phyloP scores from a whole-genome alignment of 2,329 filamentous ascomycete genomes.

The Arthrobotrys megalospora region DNA sequence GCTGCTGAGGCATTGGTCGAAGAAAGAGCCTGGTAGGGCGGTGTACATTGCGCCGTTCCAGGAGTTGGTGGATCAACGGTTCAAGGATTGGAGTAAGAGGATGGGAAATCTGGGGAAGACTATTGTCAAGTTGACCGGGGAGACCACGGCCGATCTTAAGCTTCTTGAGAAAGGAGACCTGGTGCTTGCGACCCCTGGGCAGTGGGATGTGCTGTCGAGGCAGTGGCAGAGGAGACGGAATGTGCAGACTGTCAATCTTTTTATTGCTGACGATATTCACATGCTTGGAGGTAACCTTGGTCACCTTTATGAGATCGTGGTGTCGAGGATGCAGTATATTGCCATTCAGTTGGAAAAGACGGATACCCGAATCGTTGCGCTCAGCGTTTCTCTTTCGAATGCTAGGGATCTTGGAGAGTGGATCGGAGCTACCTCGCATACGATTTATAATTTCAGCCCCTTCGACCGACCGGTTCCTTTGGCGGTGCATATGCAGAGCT shows the following conservation, averaged over 20 bases:
- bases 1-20: slow-evolving; percentile 87
- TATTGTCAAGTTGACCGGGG: slow-evolving; percentile 92
- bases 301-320: slow-evolving; percentile 93
- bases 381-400: slow-evolving; percentile 93
- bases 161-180: slow-evolving; percentile 88
- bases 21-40: slow-evolving; percentile 79
- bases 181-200: slow-evolving; percentile 89
- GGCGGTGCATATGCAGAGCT: slow-evolving; percentile 95
- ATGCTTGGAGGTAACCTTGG: slow-evolving; percentile 88
- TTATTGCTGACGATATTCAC: slow-evolving; percentile 96
- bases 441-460: slow-evolving; percentile 98
- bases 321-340: slow-evolving; percentile 98
- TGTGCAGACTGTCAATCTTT: slow-evolving; percentile 87
- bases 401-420: slow-evolving; percentile 95
- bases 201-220: slow-evolving; percentile 96
- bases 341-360: slow-evolving; percentile 86
- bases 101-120: slow-evolving; percentile 87
- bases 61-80: slow-evolving; percentile 85
- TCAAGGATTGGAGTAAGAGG: slow-evolving; percentile 87
- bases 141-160: slow-evolving; percentile 91
- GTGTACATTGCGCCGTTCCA: slow-evolving; percentile 97
- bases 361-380: slow-evolving; percentile 83
- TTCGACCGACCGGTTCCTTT: slow-evolving; percentile 89
- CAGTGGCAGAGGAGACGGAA: slow-evolving; percentile 98
- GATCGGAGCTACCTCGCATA: slow-evolving; percentile 98